phyloP scores from a whole-genome alignment of 352 stramenopile species.

The Phytopythium mirpurense region DNA sequence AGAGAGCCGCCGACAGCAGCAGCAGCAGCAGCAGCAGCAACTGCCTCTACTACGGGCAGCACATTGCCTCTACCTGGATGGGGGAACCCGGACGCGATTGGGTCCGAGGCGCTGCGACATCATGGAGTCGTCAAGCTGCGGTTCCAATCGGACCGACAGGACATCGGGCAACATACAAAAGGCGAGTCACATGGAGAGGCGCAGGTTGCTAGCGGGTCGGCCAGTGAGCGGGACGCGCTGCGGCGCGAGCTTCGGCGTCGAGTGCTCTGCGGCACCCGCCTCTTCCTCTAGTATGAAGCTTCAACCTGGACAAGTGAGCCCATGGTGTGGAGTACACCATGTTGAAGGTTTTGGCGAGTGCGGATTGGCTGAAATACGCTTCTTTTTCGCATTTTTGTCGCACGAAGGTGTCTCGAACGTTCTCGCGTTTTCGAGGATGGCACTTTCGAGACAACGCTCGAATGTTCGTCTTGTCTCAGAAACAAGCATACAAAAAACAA shows the following conservation, averaged over 20 bases:
- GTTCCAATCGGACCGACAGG: conserved; percentile 20
- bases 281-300: conserved; percentile 21
- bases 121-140: conserved; percentile 46
- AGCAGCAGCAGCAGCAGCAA: too few species aligned
- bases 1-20: neutral
- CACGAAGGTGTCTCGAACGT: conserved; percentile 6
- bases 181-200: neutral
- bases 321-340: too few species aligned
- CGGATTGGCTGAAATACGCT: neutral
- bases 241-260: conserved; percentile 17
- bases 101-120: conserved; percentile 55
- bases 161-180: conserved; percentile 1
- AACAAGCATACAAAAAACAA: neutral
- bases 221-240: conserved; percentile 6
- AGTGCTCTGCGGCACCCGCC: conserved; percentile 30
- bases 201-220: neutral
- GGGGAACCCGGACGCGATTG: conserved; percentile 44
- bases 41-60: neutral
- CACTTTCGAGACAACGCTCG: conserved; percentile 4
- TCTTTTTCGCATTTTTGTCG: neutral
- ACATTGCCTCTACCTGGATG: conserved; percentile 37
- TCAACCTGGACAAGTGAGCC: neutral
- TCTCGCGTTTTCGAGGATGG: conserved; percentile 4
- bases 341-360: too few species aligned
- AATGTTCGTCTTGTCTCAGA: conserved; percentile 3